Evolutionary conservation across 352 stramenopile species (phyloP), one percentile per base, ranked within the genome.

Genomic region (Paralagenidium karlingii): DNA sequence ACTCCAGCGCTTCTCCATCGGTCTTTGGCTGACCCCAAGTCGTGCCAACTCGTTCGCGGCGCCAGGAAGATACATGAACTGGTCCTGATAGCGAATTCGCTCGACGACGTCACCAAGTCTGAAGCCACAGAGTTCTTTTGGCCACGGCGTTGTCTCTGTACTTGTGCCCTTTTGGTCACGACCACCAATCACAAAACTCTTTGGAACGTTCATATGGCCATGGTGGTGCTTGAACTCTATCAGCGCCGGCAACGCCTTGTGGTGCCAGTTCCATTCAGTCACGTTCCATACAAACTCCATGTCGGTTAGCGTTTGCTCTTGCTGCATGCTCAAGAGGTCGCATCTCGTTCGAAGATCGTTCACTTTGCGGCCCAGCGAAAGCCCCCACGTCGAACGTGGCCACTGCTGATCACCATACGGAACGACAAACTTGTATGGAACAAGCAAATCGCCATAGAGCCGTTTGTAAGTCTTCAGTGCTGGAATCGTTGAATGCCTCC

Each of bases 391-490:
- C 6, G 82, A 63, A 21, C 82, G 58, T 38, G 87, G 83, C 79
- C 84, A 97, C 12, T 66, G 63, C 9, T 57, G 24, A 39, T 78
- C 60, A 31, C 73, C 55, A 11, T 60, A 29, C 2, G 85, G 84
- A 7, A 97, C 74, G 25, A 77, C 63, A 53, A 96, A 97, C 20
- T 63, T 54, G 41, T 95, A 83, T 16, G 82, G 82, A 11, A 97
- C 83, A 27, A 94, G 82, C 21, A 96, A 55, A 53, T 97, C 84
- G n/a, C 87, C 88, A 39, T 95, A 68, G 5, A 85, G 48, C 26
- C 86, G 49, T 36, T 85, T 78, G 51, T 91, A 97, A 2, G 60
- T 51, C 12, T 65, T 22, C 8, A 97, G 64, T 8, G 82, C 81
- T 38, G 64, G 65, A 34, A 85, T 38, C n/a, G 78, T 61, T 42